Conservation (phyloP, 345 rosid genomes). For the Kernera saxatilis region DNA sequence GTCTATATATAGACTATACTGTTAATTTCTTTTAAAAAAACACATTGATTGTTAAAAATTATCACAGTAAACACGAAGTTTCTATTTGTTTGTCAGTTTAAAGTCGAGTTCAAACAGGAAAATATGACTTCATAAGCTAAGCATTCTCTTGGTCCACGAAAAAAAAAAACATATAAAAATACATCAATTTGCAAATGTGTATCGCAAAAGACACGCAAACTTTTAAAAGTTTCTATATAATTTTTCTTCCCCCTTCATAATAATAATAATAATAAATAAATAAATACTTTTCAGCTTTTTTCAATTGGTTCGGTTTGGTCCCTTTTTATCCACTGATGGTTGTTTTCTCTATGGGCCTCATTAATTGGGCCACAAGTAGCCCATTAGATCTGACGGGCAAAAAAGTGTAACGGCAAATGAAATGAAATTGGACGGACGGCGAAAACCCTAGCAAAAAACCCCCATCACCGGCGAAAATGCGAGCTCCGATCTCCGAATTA, state of each 20-base stretch:
- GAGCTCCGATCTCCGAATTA: constrained; percentile 20
- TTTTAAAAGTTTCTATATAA: neutral
- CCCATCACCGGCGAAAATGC: constrained; percentile 33
- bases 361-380: neutral
- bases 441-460: constrained; percentile 23
- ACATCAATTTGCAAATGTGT: too few relatives aligned
- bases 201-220: neutral
- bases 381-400: neutral
- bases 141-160: neutral
- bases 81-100: constrained; percentile 14
- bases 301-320: neutral
- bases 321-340: neutral
- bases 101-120: constrained; percentile 15
- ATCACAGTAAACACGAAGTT: neutral
- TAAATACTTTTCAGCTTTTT: neutral
- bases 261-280: neutral
- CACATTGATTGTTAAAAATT: neutral
- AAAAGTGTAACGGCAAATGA: constrained; percentile 2
- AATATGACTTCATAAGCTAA: neutral
- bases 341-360: neutral
- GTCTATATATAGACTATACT: too few relatives aligned
- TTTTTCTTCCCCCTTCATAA: neutral
- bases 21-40: neutral
- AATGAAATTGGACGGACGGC: constrained; percentile 14
- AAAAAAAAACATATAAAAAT: neutral